Base-by-base conservation (phyloP, 495 filamentous ascomycete species). In the Bombardia bombarda region DNA sequence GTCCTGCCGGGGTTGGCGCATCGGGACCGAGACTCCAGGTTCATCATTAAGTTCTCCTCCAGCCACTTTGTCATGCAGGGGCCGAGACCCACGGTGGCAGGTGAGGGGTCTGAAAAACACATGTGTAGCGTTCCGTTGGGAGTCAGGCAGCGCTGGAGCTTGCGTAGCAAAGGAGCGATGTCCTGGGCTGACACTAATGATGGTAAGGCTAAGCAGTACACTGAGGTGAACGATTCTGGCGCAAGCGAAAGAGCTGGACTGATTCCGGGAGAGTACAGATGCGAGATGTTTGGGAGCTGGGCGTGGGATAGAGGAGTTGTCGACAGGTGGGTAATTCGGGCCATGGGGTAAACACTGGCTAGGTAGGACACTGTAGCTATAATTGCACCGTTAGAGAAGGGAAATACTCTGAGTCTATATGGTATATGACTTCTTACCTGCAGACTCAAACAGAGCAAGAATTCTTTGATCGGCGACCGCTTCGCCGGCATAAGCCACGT, bases 21-120 rank as follows among this genome's bases (percentile, higher is more conserved):
- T 22, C 64, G 66, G 40, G 66, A 72, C 19, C 58, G 53, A 13
- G 59, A 52, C 38, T 72, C 68, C 13, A 74, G 43, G 40, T 71
- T 68, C 9, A 66, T 45, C 6, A 73, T 43, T 6, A 76, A 58
- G 23, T 76, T 60, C 3, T 66, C 52, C 6, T 73, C 68, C 14
- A 76, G 45, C 72, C 72, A 76, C 12, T 61, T 46, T 28, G 66
- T 57, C 38, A 74, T 51, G 19, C 52, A 54, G 8, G 70, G 69
- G 1, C 72, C 72, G 32, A 72, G 51, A 3, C 65, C 66, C 7
- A 58, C 38, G 7, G 63, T 45, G 7, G 63, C 50, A 6, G 72
- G 72, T 17, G 53, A 55, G 5, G 71, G 69, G 38, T 76, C 72
- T 22, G 74, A 63, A 30, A 76, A 43, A 4, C 58, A 65, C 16